These are phyloP conservation scores for Cercospora sesami DNA, from an alignment of 2,329 filamentous ascomycete species.

Conservation along the genomic window DNA sequence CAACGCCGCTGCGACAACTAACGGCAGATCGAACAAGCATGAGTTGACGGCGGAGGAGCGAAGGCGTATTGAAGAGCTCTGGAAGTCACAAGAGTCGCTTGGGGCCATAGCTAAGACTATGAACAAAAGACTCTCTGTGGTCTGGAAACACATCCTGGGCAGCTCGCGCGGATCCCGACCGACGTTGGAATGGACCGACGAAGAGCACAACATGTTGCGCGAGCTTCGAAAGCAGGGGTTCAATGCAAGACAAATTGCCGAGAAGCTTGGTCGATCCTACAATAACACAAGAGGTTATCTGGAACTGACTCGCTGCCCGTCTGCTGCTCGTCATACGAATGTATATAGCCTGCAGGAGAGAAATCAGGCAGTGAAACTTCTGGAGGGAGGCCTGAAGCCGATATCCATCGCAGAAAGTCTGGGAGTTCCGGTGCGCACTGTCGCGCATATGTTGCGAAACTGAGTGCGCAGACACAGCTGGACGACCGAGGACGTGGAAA, in stretches of 20 bases:
- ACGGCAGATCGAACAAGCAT: background rate
- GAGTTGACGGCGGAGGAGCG: background rate
- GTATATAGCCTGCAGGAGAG: background rate
- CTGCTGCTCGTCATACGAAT: background rate
- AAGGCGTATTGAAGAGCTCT: background rate
- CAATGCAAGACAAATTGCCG: background rate
- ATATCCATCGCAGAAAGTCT: background rate
- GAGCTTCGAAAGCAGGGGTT: background rate
- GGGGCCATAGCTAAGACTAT: background rate
- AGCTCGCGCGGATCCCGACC: background rate
- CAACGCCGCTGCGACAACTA: background rate
- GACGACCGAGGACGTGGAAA: background rate
- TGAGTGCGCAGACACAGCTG: background rate
- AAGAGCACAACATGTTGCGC: background rate
- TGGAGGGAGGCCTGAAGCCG: background rate
- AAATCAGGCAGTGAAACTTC: background rate
- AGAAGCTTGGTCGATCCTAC: background rate
- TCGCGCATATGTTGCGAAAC: background rate
- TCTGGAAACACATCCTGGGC: background rate
- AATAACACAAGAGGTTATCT: background rate
- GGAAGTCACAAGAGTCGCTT: background rate
- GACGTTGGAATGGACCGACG: background rate
- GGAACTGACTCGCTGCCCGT: background rate
- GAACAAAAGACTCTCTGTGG: background rate
- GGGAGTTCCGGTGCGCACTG: background rate